Conservation (phyloP, 1,139 yeast species). For the Magnusiomyces magnusii region DNA sequence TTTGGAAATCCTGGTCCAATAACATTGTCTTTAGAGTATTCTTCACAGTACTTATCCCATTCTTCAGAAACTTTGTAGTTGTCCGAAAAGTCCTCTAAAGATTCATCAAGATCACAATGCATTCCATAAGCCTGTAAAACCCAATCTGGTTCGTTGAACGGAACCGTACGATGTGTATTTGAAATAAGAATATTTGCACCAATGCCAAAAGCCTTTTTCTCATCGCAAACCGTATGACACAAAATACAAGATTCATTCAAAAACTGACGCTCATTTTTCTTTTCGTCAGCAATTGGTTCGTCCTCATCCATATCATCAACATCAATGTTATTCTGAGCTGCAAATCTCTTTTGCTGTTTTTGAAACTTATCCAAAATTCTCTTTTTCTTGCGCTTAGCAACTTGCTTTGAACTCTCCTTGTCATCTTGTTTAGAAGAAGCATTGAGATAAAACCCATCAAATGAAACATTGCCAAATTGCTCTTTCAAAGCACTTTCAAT, state of each 20-base stretch:
- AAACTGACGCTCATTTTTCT: constrained; percentile 49
- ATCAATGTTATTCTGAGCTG: constrained; percentile 36
- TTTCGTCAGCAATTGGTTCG: constrained; percentile 36
- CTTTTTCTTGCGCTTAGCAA: constrained; percentile 66
- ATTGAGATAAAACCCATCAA: constrained; percentile 9
- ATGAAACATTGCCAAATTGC: constrained; percentile 7
- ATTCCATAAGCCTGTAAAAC: constrained; percentile 57
- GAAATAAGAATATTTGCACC: constrained; percentile 53
- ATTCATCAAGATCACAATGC: constrained; percentile 42
- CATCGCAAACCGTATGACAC: constrained; percentile 74
- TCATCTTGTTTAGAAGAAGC: constrained; percentile 14
- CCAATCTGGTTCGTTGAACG: constrained; percentile 61
- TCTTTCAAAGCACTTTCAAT: constrained; percentile 6
- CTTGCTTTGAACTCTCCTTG: constrained; percentile 14
- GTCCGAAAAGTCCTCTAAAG: constrained; percentile 29
- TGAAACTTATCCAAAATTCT: constrained; percentile 65
- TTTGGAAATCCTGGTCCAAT: constrained; percentile 68
- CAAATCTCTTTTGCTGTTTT: constrained; percentile 67
- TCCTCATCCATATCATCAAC: constrained; percentile 31
- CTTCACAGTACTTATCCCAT: constrained; percentile 38
- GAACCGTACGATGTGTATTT: constrained; percentile 55
- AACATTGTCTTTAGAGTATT: constrained; percentile 37
- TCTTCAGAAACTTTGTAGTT: constrained; percentile 19
- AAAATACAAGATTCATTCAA: constrained; percentile 80
- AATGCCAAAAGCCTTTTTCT: constrained; percentile 69